These are phyloP conservation scores for Backusella liffmaniae DNA, from an alignment of 192 early-diverging fungal species.

Conservation along the genomic window DNA sequence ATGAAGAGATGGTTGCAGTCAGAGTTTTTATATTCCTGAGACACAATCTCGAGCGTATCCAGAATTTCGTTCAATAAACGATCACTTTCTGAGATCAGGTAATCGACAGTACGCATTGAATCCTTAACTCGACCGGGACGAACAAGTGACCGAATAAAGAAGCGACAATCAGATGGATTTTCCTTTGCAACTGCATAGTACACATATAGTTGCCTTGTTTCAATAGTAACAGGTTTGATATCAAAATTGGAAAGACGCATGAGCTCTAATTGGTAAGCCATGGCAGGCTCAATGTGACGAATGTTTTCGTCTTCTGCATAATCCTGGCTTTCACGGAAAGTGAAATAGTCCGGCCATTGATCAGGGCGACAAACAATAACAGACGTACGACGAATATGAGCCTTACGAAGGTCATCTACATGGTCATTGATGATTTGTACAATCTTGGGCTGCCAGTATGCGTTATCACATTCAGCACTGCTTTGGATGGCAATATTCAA, in stretches of 20 bases:
- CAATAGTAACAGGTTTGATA: slow-evolving; percentile 90
- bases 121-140: slow-evolving; percentile 84
- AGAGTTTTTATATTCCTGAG: slow-evolving; percentile 85
- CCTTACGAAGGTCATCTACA: slow-evolving; percentile 60
- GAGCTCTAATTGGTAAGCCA: slow-evolving; percentile 96
- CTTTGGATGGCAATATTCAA: slow-evolving; percentile 82
- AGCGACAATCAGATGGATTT: slow-evolving; percentile 90
- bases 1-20: slow-evolving; percentile 99
- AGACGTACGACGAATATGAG: slow-evolving; percentile 83
- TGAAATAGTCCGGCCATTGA: slow-evolving; percentile 89
- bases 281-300: slow-evolving; percentile 96
- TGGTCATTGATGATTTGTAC: slow-evolving; percentile 59
- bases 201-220: slow-evolving; percentile 91
- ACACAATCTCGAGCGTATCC: slow-evolving; percentile 91
- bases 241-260: slow-evolving; percentile 90
- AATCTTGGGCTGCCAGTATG: slow-evolving; percentile 68
- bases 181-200: slow-evolving; percentile 95
- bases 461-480: slow-evolving; percentile 63
- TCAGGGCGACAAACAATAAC: slow-evolving; percentile 82
- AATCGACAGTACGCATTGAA: slow-evolving; percentile 86
- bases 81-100: slow-evolving; percentile 90
- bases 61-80: slow-evolving; percentile 90
- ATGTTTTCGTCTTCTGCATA: slow-evolving; percentile 91
- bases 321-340: slow-evolving; percentile 85
- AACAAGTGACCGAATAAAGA: slow-evolving; percentile 96